Evolutionary conservation across 345 rosid genomes (phyloP).

Genomic region (Orychophragmus violaceus): DNA sequence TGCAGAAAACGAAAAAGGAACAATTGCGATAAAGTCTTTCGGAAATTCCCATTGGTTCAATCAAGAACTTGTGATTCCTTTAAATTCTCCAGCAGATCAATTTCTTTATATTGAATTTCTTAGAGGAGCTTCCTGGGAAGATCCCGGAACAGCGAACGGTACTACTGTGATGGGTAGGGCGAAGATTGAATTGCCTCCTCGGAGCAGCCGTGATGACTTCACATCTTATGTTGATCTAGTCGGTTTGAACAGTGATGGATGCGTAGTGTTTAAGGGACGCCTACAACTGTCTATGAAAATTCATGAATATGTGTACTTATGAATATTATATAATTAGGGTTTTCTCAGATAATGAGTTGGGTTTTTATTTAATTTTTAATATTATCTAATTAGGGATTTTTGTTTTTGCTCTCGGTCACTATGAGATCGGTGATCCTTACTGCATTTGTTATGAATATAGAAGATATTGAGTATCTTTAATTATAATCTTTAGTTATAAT

Average conservation of each 20-base stretch:
- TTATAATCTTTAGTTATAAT: no score
- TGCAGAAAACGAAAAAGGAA: not conserved
- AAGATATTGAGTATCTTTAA: no score
- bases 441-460: not conserved
- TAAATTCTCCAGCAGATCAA: not conserved
- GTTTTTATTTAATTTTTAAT: not conserved
- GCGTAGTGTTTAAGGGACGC: not conserved
- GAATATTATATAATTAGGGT: not conserved
- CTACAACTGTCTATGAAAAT: not conserved
- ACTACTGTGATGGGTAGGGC: not conserved
- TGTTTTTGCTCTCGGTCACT: no score
- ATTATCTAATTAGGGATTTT: no score
- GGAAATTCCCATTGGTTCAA: not conserved
- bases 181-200: not conserved
- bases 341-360: not conserved
- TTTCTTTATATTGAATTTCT: conserved; percentile 4
- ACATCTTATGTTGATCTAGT: not conserved
- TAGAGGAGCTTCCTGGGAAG: not conserved
- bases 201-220: not conserved
- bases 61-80: not conserved
- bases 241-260: not conserved
- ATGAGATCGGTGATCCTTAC: no score
- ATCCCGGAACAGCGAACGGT: not conserved
- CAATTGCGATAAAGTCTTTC: not conserved
- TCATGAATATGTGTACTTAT: not conserved